Evolutionary conservation across 2,329 filamentous ascomycete species (phyloP), one percentile per base, ranked within the genome.

Genomic region (Bertia moriformis): DNA sequence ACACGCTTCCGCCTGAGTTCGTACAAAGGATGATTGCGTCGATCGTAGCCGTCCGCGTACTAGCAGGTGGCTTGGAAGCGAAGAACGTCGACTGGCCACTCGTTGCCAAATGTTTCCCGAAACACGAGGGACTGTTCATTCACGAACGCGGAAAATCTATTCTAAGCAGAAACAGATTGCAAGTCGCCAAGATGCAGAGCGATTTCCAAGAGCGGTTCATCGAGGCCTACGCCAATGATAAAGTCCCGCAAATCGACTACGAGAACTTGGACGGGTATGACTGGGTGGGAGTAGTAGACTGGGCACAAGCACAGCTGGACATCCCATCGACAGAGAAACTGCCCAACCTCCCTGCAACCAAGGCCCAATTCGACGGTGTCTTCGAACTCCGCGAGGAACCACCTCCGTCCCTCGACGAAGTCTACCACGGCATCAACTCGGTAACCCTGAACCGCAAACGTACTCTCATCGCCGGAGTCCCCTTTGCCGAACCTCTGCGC

Each of bases 181-280:
- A 63, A 32, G 49, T 67, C 19, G 48, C 54, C 2, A 61, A 61
- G 41, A 55, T 67, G 51, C 60, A 65, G 39, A 52, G 52, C 18
- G 59, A 65, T 41, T 65, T 69, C 42, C 63, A 66, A 40, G 55
- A 60, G 33, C 54, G 52, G 27, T 67, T 62, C 42, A 46, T 63
- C 12, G 55, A 60, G 32, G 66, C 63, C 2, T 66, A 69, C 40
- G 55, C 55, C 22, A 54, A 54, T 4, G 52, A 53, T 4, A 46
- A 58, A 35, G 57, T 68, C 2, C 63, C 65, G 5, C 44, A 44
- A 2, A 59, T 69, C 35, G 52, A 67, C 41, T 66, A 60, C 38
- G 48, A 57, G 14, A 46, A 67, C 38, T 47, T 67, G 20, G 50
- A 56, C 38, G 45, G 43, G 7, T 67, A 66, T 45, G 57, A 67